A percentile compares a stretch with the other conserved stretches of the same genome.
Conservation (phyloP, 371 early-diverging fungal species). For the Chytridium lagenaria region DNA sequence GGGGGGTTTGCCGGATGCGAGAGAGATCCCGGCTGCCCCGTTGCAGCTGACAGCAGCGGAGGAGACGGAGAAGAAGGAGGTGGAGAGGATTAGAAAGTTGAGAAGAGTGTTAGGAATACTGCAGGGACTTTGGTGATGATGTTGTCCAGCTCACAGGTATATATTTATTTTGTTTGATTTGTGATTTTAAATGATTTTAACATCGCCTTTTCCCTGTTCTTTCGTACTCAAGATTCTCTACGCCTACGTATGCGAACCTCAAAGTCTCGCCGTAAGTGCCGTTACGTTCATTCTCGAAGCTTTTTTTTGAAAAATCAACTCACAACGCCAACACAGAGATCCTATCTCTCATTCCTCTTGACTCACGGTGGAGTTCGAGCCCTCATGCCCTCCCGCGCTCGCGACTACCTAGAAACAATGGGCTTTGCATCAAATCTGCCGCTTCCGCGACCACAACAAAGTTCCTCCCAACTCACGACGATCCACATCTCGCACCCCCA, state of each 20-base stretch:
- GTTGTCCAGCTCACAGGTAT: slow-evolving; percentile 62
- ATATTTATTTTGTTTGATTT: no score
- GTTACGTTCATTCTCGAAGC: not conserved
- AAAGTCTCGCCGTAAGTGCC: slow-evolving; percentile 59
- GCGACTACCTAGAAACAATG: slow-evolving; percentile 35
- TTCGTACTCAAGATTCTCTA: slow-evolving; percentile 54
- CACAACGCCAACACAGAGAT: slow-evolving; percentile 46
- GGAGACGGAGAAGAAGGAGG: slow-evolving; percentile 25
- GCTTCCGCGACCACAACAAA: slow-evolving; percentile 13
- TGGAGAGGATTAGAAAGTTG: slow-evolving; percentile 36
- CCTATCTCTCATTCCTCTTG: slow-evolving; percentile 71
- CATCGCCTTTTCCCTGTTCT: not conserved
- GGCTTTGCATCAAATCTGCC: slow-evolving; percentile 25
- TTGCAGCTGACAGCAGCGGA: not conserved
- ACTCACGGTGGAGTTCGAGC: slow-evolving; percentile 64
- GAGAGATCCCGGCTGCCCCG: not conserved
- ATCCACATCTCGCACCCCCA: slow-evolving; percentile 23
- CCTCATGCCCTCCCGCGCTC: slow-evolving; percentile 26
- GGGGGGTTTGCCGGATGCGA: not conserved
- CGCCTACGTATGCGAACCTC: slow-evolving; percentile 66
- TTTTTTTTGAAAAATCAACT: not conserved
- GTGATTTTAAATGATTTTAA: not conserved
- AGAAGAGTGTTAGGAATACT: slow-evolving; percentile 59
- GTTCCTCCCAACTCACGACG: slow-evolving; percentile 21
- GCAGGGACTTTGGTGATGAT: slow-evolving; percentile 72